phyloP scores from a whole-genome alignment of 2,329 filamentous ascomycete species.

The Lanzia echinophila region DNA sequence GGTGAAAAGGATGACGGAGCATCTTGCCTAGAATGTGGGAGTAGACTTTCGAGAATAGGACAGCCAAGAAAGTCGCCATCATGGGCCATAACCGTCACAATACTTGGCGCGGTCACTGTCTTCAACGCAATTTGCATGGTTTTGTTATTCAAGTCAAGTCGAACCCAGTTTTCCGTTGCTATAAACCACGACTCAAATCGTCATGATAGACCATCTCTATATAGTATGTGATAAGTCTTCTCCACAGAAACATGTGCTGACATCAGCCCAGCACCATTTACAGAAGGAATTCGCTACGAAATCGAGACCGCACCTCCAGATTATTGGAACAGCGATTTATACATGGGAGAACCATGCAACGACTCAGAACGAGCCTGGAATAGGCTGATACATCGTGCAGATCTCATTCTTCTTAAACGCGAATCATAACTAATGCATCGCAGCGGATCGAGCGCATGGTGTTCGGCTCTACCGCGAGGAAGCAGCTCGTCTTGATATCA shows the following conservation, averaged over 20 bases:
- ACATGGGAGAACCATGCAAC: conserved; percentile 5
- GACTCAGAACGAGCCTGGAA: conserved; percentile 8
- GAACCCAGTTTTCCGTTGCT: not conserved
- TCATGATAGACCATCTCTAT: not conserved
- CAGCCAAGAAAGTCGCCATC: no score
- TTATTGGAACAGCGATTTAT: not conserved
- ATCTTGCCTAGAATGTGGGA: no score
- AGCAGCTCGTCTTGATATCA: conserved; percentile 1
- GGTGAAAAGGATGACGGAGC: no score
- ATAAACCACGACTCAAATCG: not conserved
- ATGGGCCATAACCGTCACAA: no score
- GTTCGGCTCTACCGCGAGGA: conserved; percentile 3
- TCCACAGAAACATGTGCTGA: not conserved
- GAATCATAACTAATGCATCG: not conserved
- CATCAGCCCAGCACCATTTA: not conserved
- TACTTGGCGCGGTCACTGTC: not conserved
- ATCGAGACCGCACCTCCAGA: not conserved
- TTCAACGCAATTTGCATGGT: not conserved
- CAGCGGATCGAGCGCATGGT: conserved; percentile 1
- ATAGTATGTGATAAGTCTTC: not conserved
- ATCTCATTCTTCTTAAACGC: fast-evolving
- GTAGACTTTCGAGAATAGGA: no score
- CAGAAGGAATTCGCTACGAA: not conserved
- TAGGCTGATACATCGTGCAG: conserved; percentile 4
- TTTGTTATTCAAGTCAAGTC: conserved; percentile 1